Evolutionary conservation across 2,329 filamentous ascomycete genomes (phyloP).

Genomic region (Fusarium brevicatenulatum): DNA sequence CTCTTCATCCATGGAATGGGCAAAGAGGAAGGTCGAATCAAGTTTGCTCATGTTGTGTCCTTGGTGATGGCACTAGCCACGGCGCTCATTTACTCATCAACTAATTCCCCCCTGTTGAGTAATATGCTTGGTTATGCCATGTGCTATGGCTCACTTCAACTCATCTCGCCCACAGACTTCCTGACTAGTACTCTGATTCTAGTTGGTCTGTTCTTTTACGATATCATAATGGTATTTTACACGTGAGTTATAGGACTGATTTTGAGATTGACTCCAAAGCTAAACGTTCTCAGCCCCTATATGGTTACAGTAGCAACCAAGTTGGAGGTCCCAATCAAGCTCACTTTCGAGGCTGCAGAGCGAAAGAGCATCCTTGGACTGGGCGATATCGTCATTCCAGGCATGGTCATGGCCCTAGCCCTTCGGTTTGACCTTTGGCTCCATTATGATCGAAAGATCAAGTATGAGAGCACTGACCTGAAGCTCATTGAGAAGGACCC

Average conservation of each 20-base stretch:
- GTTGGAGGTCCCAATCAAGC: conserved; percentile 91
- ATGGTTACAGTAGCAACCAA: conserved; percentile 90
- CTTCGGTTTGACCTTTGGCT: conserved; percentile 92
- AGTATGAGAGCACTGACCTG: conserved; percentile 52
- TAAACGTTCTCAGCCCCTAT: conserved; percentile 65
- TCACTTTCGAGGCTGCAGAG: conserved; percentile 77
- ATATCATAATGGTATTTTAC: conserved; percentile 92
- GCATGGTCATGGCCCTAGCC: conserved; percentile 87
- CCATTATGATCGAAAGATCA: conserved; percentile 77
- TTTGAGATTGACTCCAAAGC: not conserved
- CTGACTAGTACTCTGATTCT: conserved; percentile 82
- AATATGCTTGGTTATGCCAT: conserved; percentile 90
- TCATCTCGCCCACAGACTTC: conserved; percentile 91
- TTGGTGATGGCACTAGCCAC: conserved; percentile 64
- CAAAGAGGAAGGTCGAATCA: conserved; percentile 61
- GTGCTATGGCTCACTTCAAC: conserved; percentile 82
- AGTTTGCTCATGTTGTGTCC: conserved; percentile 67
- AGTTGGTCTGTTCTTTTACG: conserved; percentile 87
- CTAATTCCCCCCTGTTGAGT: conserved; percentile 67
- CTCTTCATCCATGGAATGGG: conserved; percentile 62
- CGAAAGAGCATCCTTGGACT: conserved; percentile 85
- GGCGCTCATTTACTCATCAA: conserved; percentile 75
- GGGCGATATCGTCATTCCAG: conserved; percentile 93
- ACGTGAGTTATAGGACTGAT: conserved; percentile 62
- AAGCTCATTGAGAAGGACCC: conserved; percentile 49